phyloP scores from a whole-genome alignment of 2,329 filamentous ascomycete species.

The Dendryphion nanum region DNA sequence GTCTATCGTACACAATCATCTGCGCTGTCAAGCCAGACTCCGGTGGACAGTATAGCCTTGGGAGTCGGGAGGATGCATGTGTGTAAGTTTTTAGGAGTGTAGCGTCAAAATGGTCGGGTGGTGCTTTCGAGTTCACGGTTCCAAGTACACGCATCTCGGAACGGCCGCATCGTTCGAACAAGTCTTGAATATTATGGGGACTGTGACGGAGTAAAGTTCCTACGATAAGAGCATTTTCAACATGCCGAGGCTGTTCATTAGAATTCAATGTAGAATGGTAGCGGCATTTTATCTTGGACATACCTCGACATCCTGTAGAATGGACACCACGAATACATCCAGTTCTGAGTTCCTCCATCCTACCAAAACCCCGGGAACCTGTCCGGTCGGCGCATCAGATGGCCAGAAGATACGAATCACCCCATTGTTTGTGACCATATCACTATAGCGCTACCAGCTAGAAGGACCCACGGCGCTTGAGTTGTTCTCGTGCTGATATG shows the following conservation, averaged over 20 bases:
- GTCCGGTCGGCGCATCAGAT: conserved; percentile 73
- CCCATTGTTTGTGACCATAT: conserved; percentile 70
- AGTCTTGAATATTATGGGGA: conserved; percentile 73
- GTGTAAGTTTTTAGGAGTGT: conserved; percentile 66
- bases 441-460: conserved; percentile 60
- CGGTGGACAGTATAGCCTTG: conserved; percentile 67
- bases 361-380: conserved; percentile 79
- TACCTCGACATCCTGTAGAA: conserved; percentile 89
- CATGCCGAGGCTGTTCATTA: conserved; percentile 63
- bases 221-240: conserved; percentile 82
- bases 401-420: conserved; percentile 99
- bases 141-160: conserved; percentile 83
- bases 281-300: not conserved
- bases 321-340: conserved; percentile 85
- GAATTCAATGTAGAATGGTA: conserved; percentile 2
- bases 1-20: conserved; percentile 84
- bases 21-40: conserved; percentile 73
- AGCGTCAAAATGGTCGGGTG: conserved; percentile 57
- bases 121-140: conserved; percentile 65
- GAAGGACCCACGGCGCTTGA: conserved; percentile 92
- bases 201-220: conserved; percentile 82
- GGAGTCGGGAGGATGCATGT: conserved; percentile 54
- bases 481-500: conserved; percentile 92
- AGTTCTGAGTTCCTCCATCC: conserved; percentile 93
- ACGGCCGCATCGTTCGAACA: conserved; percentile 82